Percentiles rank a stretch among this genome's conserved stretches.
These are phyloP conservation scores for Pezicula rhizophila DNA, from an alignment of 2,329 filamentous ascomycete genomes.

Conservation along the genomic window DNA sequence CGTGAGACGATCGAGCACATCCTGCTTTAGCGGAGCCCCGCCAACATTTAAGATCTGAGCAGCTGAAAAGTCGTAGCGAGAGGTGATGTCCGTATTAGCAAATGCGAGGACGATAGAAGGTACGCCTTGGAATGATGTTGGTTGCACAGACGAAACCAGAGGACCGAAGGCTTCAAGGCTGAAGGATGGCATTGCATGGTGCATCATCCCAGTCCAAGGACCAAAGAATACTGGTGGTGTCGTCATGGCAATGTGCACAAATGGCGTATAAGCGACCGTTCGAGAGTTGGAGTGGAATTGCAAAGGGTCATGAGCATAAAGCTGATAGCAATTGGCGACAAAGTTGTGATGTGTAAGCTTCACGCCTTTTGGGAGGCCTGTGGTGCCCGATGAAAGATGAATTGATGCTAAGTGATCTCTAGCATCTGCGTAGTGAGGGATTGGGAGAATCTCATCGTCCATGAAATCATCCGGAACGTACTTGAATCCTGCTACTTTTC, in stretches of 20 bases:
- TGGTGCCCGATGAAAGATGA: constrained; percentile 62
- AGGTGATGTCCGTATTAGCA: constrained; percentile 30
- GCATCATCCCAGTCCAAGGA: constrained; percentile 37
- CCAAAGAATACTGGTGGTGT: constrained; percentile 38
- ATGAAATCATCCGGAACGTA: constrained; percentile 32
- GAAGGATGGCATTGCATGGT: constrained; percentile 37
- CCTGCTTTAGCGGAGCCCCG: constrained; percentile 29
- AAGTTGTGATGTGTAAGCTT: constrained; percentile 37
- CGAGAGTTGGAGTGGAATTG: constrained; percentile 30
- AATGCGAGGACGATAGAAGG: constrained; percentile 33
- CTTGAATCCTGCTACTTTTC: constrained; percentile 12
- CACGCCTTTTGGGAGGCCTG: constrained; percentile 79
- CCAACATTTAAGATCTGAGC: constrained; percentile 33
- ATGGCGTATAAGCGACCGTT: constrained; percentile 37
- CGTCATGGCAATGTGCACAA: constrained; percentile 38
- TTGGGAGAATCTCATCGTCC: constrained; percentile 22
- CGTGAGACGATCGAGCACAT: constrained; percentile 27
- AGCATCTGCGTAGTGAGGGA: constrained; percentile 33
- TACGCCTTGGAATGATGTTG: constrained; percentile 35
- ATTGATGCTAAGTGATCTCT: constrained; percentile 31
- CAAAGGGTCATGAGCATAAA: constrained; percentile 30
- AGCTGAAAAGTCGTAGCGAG: constrained; percentile 31
- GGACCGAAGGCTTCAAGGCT: constrained; percentile 29
- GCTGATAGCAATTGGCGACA: constrained; percentile 23
- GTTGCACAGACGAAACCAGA: constrained; percentile 29